These are phyloP conservation scores for Monilinia vaccinii-corymbosi DNA, from an alignment of 2,329 filamentous ascomycete species.

Conservation along the genomic window DNA sequence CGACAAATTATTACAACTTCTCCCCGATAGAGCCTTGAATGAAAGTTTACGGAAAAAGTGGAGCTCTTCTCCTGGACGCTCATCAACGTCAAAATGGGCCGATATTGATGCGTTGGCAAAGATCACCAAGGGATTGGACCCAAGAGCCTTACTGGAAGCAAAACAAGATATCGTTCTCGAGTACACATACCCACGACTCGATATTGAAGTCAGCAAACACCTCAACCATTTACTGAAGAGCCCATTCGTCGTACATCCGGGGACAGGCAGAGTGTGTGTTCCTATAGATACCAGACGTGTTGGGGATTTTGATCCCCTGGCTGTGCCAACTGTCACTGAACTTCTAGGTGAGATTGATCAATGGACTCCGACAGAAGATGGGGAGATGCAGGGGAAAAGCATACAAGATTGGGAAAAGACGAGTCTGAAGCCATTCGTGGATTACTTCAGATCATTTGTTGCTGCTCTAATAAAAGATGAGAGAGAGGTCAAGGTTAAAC, in stretches of 20 bases:
- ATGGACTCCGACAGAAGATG: conserved; percentile 49
- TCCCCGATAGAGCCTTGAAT: conserved; percentile 71
- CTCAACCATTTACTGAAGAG: conserved; percentile 96
- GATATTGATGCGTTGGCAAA: conserved; percentile 86
- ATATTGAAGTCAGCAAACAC: conserved; percentile 96
- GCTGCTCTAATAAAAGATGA: conserved; percentile 70
- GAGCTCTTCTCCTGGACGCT: conserved; percentile 70
- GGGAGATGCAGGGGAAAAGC: conserved; percentile 37
- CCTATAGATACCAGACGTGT: conserved; percentile 71
- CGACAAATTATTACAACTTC: conserved; percentile 70
- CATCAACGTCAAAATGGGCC: conserved; percentile 78
- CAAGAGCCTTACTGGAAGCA: conserved; percentile 67
- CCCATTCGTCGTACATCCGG: conserved; percentile 92
- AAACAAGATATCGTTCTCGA: conserved; percentile 96
- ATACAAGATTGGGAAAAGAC: conserved; percentile 95
- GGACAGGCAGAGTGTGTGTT: conserved; percentile 89
- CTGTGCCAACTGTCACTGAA: conserved; percentile 80
- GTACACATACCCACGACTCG: conserved; percentile 94
- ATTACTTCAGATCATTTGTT: conserved; percentile 80
- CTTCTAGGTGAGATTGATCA: conserved; percentile 79
- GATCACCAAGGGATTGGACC: conserved; percentile 62
- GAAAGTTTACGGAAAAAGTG: conserved; percentile 82
- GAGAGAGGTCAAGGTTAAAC: conserved; percentile 41
- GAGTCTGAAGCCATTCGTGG: conserved; percentile 83
- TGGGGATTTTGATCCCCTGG: conserved; percentile 77